phyloP scores from a whole-genome alignment of 2,329 filamentous ascomycete genomes.

The Chaetomiaceae sp. region DNA sequence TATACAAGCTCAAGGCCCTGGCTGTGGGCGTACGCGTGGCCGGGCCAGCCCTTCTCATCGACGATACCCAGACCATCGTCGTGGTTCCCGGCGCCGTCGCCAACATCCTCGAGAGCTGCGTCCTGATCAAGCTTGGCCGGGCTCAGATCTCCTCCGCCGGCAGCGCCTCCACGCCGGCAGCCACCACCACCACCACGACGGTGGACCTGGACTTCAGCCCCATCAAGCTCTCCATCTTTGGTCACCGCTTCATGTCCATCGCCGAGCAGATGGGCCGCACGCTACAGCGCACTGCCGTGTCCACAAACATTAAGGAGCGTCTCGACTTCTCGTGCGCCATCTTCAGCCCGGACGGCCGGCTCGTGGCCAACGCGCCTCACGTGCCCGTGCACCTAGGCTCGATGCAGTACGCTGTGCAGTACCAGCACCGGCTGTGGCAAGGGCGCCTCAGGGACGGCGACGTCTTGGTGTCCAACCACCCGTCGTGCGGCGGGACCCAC shows the following conservation, averaged over 20 bases:
- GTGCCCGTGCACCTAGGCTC: constrained; percentile 76
- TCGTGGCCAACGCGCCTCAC: constrained; percentile 77
- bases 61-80: constrained; percentile 87
- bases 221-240: constrained; percentile 73
- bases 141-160: too few species aligned
- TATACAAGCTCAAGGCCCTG: constrained; percentile 77
- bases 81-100: constrained; percentile 75
- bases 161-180: too few species aligned
- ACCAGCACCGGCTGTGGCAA: constrained; percentile 75
- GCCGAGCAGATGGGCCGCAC: constrained; percentile 80
- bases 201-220: constrained; percentile 54
- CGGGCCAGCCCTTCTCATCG: constrained; percentile 82
- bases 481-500: constrained; percentile 79
- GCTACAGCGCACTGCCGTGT: constrained; percentile 74
- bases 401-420: constrained; percentile 79
- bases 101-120: constrained; percentile 75
- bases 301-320: constrained; percentile 75
- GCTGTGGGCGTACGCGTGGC: constrained; percentile 65
- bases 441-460: constrained; percentile 73
- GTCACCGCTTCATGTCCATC: constrained; percentile 79
- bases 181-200: constrained; percentile 59
- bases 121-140: constrained; percentile 92
- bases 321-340: constrained; percentile 80
- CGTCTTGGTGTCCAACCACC: constrained; percentile 79
- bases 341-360: constrained; percentile 68